Conservation (phyloP, 495 filamentous ascomycete genomes). For the Trichoderma erinaceum region DNA sequence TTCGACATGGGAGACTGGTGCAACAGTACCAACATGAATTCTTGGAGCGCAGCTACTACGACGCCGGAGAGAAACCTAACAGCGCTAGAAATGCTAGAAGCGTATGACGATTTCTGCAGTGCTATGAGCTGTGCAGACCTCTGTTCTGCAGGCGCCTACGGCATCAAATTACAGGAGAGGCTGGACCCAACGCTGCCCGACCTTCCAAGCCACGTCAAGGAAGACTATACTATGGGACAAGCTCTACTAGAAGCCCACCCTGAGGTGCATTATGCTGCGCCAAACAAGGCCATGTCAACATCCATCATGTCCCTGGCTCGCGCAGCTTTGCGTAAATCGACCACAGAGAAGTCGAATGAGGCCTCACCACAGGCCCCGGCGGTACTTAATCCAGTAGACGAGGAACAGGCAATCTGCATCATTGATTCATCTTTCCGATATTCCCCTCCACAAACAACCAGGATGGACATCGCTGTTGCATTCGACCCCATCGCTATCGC, state of each 20-base stretch:
- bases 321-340: conserved; percentile 24
- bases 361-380: conserved; percentile 5
- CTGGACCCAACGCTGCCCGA: conserved; percentile 59
- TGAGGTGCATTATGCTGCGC: conserved; percentile 24
- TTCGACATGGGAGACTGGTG: conserved; percentile 45
- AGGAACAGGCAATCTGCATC: conserved; percentile 24
- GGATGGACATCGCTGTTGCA: conserved; percentile 42
- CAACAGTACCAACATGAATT: conserved; percentile 26
- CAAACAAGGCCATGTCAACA: conserved; percentile 23
- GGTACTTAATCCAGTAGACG: conserved; percentile 24
- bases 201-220: conserved; percentile 30
- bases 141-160: conserved; percentile 34
- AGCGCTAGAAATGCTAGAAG: conserved; percentile 25
- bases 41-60: conserved; percentile 23
- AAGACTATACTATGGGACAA: neutral
- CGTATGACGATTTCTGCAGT: conserved; percentile 29
- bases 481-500: conserved; percentile 53
- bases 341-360: neutral
- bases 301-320: conserved; percentile 34
- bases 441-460: conserved; percentile 24
- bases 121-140: conserved; percentile 49
- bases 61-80: conserved; percentile 1
- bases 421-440: conserved; percentile 26
- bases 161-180: conserved; percentile 34
- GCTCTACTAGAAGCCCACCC: conserved; percentile 15